Conservation (phyloP, 257 asterid species). For the Paraleonurus japonicus region DNA sequence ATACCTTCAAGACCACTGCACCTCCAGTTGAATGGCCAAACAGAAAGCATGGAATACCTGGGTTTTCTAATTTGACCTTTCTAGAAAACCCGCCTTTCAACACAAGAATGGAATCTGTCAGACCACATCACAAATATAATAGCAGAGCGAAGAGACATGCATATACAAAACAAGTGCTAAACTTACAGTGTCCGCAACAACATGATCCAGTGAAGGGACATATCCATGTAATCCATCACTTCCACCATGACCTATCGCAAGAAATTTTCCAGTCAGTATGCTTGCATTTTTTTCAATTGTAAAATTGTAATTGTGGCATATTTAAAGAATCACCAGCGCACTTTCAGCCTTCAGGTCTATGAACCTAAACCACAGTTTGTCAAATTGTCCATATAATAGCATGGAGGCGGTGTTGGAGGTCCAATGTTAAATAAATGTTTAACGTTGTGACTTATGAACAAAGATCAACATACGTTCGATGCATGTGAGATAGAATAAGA, state of each 20-base stretch:
- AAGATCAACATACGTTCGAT: background rate
- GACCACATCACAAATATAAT: constrained; percentile 2
- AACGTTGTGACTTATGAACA: background rate
- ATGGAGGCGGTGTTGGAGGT: background rate
- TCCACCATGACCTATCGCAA: constrained; percentile 92
- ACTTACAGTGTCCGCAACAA: constrained; percentile 96
- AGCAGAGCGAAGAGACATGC: background rate
- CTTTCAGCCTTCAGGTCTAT: background rate
- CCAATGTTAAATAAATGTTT: background rate
- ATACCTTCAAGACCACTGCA: constrained; percentile 91
- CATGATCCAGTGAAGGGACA: constrained; percentile 97
- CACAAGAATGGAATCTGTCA: constrained; percentile 17
- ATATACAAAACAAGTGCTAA: background rate
- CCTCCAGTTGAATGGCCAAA: constrained; percentile 99
- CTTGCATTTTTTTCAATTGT: background rate
- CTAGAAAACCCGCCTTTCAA: constrained; percentile 70
- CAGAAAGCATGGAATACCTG: constrained; percentile 82
- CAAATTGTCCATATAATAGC: background rate
- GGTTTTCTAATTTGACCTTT: constrained; percentile 69
- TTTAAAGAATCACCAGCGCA: background rate
- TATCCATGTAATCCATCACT: constrained; percentile 99
- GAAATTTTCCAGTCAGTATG: constrained; percentile 10
- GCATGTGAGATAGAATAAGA: constrained; percentile 4
- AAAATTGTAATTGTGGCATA: background rate
- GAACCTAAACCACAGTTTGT: background rate